phyloP scores from a whole-genome alignment of 2,329 filamentous ascomycete genomes.

The Ceratocystis eucalypticola region DNA sequence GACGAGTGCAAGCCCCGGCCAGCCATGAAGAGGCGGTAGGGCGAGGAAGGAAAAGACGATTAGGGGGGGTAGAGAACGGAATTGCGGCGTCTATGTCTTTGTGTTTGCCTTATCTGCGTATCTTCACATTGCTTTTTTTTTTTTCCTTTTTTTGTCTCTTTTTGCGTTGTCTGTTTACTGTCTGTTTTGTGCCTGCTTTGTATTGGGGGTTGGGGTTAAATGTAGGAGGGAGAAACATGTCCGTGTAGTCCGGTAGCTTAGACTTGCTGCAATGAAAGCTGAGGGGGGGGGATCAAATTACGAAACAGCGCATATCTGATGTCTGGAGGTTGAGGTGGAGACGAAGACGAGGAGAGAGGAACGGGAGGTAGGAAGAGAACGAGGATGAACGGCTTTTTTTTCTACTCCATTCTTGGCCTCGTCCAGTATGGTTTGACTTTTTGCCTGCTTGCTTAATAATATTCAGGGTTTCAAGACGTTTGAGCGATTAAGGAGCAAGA shows the following conservation, averaged over 20 bases:
- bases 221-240: too few relatives aligned
- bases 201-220: not conserved
- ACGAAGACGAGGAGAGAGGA: too few relatives aligned
- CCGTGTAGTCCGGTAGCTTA: too few relatives aligned
- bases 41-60: not conserved
- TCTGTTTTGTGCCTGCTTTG: constrained; percentile 6
- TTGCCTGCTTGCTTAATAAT: not conserved
- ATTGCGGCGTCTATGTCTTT: not conserved
- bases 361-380: too few relatives aligned
- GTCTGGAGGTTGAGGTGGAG: too few relatives aligned
- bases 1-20: constrained; percentile 52
- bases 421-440: not conserved
- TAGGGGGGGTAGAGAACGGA: not conserved
- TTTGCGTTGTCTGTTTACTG: not conserved
- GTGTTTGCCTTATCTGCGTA: not conserved
- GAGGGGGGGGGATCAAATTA: too few relatives aligned
- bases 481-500: not conserved
- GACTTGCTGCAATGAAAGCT: too few relatives aligned
- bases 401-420: too few relatives aligned
- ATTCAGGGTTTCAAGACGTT: not conserved
- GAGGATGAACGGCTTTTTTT: too few relatives aligned
- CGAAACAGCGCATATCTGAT: too few relatives aligned
- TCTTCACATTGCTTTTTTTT: constrained; percentile 12
- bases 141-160: not conserved
- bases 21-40: constrained; percentile 45